phyloP scores from a whole-genome alignment of 192 early-diverging fungal genomes.

The Coemansia sp. region DNA sequence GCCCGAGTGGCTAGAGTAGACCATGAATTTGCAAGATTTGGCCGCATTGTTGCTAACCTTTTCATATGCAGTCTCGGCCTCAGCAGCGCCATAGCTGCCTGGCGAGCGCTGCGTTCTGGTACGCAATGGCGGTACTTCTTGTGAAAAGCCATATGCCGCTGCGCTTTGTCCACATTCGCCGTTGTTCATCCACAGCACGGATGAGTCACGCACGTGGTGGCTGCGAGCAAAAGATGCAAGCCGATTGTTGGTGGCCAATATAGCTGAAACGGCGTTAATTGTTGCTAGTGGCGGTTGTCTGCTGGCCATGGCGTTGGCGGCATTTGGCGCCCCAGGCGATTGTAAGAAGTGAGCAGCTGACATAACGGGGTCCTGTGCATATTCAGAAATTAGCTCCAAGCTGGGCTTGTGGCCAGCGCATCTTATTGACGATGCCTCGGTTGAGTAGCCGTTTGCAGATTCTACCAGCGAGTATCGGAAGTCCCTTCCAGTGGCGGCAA shows the following conservation, averaged over 20 bases:
- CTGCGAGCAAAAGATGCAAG: constrained; percentile 8
- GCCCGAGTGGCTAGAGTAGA: constrained; percentile 39
- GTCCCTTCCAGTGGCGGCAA: constrained; percentile 42
- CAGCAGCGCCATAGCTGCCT: background rate
- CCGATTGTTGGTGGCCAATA: background rate
- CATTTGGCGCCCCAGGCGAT: background rate
- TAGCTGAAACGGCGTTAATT: background rate
- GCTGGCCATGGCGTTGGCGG: background rate
- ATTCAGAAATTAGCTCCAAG: background rate
- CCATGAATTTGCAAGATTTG: constrained; percentile 19
- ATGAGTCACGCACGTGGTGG: constrained; percentile 35
- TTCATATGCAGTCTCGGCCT: background rate
- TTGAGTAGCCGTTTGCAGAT: background rate
- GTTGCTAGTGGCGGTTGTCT: background rate
- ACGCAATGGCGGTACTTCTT: background rate
- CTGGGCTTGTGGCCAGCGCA: background rate
- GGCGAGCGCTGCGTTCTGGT: background rate
- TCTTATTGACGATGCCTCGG: background rate
- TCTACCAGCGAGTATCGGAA: background rate
- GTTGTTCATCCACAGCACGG: constrained; percentile 42
- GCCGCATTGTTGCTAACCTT: background rate
- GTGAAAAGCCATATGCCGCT: background rate
- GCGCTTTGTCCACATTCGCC: background rate
- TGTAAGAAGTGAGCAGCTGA: constrained; percentile 5
- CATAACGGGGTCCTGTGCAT: constrained; percentile 5